Base-by-base conservation (phyloP, 2,329 filamentous ascomycete species). In the Teratosphaeria zuluensis region DNA sequence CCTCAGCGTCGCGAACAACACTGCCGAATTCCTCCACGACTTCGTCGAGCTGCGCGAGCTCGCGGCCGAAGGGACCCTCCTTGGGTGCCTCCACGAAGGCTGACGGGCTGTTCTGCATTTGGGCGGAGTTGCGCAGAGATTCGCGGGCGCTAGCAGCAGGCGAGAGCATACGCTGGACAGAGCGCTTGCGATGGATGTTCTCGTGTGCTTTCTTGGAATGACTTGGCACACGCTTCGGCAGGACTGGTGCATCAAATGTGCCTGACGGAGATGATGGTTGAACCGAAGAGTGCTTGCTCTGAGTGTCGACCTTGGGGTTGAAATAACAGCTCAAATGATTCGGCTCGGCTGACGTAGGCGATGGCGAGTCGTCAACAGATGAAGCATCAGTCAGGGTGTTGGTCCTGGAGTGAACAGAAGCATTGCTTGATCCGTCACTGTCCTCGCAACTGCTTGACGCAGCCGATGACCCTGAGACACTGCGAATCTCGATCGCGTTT, bases 21-120 rank as follows among this genome's bases (percentile, higher is more conserved):
- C 72, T 71, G 51, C 85, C 84, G 66, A 90, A 92, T 74, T 96
- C 92, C 75, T 97, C 94, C 0, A 88, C 92, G 16, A 96, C 82
- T 74, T 97, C 94, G 56, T 91, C 90, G 28, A 97, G 89, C 74
- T 97, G 88, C 58, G 90, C 90, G 56, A 97, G 79, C 74, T 99
- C 94, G 55, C 87, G 86, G 56, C 90, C 90, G 68, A 97, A 97
- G 0, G 92, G 92, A 72, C 94, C 68, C 52, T 69, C 66, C 53
- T 65, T 62, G 84, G 53, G 74, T 66, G 78, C 38, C 73, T 81
- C 63, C 54, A 69, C 63, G 56, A 69, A 64, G 11, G 67, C 59
- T 61, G 67, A 53, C 46, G 46, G 11, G 21, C 60, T 58, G 35
- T 56, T 54, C 38, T 53, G 75, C 69, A 77, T 74, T 63, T 79